These are phyloP conservation scores for Talaromyces borbonicus DNA, from an alignment of 495 filamentous ascomycete species.

Conservation along the genomic window DNA sequence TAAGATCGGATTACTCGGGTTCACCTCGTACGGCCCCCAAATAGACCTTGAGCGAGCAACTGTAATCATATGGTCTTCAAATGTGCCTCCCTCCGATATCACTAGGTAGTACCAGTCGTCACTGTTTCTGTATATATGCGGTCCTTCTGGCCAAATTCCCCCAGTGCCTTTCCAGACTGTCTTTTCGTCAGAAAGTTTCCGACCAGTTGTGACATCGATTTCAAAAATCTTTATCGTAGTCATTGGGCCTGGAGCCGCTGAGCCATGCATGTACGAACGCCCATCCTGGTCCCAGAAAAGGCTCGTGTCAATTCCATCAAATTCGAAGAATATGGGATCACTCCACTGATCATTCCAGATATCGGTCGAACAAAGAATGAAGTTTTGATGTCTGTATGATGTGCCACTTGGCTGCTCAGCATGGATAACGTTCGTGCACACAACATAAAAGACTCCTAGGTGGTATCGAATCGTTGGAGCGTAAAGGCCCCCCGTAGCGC, in stretches of 20 bases:
- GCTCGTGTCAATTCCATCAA: constrained; percentile 20
- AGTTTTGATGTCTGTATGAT: constrained; percentile 9
- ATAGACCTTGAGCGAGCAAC: constrained; percentile 40
- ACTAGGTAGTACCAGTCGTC: constrained; percentile 60
- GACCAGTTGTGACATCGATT: constrained; percentile 26
- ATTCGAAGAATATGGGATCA: constrained; percentile 21
- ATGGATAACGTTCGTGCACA: constrained; percentile 23
- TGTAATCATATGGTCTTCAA: constrained; percentile 41
- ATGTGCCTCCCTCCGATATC: constrained; percentile 57
- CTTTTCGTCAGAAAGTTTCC: constrained; percentile 24
- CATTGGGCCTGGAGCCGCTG: constrained; percentile 15
- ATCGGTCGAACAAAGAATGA: constrained; percentile 19
- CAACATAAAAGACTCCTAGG: constrained; percentile 28
- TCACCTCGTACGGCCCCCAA: constrained; percentile 46
- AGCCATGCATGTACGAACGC: constrained; percentile 16
- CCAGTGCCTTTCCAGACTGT: constrained; percentile 48
- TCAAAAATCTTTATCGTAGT: constrained; percentile 33
- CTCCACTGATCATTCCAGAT: constrained; percentile 17
- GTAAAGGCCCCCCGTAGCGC: constrained; percentile 12
- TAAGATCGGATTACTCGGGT: constrained; percentile 42
- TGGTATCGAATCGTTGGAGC: constrained; percentile 19
- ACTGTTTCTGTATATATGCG: constrained; percentile 55
- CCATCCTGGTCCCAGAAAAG: constrained; percentile 19
- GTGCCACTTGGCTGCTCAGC: not conserved
- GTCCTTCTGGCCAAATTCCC: constrained; percentile 48